Conservation (phyloP, 257 asterid genomes). For the Solanum arcanum region DNA sequence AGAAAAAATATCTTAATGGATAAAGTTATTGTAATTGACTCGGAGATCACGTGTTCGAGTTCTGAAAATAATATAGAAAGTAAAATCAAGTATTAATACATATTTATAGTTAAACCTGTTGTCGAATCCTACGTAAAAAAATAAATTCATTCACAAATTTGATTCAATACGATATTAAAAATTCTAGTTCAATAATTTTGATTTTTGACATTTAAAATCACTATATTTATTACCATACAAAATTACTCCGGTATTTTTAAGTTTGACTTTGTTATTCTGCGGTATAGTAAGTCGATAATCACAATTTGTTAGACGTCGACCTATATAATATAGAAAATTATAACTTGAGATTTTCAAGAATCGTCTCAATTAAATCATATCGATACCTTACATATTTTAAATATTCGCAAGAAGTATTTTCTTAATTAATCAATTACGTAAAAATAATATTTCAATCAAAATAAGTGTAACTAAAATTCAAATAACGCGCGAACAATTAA, state of each 20-base stretch:
- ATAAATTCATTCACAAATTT: no score
- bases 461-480: background rate
- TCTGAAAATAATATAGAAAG: fast-evolving
- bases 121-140: fast-evolving
- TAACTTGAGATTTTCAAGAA: background rate
- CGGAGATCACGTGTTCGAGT: background rate
- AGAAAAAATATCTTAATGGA: background rate
- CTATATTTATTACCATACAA: no score
- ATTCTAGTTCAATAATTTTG: background rate
- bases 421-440: background rate
- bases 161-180: background rate
- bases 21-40: background rate
- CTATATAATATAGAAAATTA: background rate
- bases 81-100: background rate
- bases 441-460: background rate
- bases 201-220: background rate
- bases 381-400: background rate
- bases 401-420: background rate
- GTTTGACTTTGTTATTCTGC: background rate
- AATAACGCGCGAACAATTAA: background rate
- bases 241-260: background rate
- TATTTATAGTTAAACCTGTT: no score
- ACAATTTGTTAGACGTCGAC: background rate
- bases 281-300: fast-evolving
- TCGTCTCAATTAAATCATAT: background rate